phyloP scores from a whole-genome alignment of 2,329 filamentous ascomycete species.

The Botryotinia globosa region DNA sequence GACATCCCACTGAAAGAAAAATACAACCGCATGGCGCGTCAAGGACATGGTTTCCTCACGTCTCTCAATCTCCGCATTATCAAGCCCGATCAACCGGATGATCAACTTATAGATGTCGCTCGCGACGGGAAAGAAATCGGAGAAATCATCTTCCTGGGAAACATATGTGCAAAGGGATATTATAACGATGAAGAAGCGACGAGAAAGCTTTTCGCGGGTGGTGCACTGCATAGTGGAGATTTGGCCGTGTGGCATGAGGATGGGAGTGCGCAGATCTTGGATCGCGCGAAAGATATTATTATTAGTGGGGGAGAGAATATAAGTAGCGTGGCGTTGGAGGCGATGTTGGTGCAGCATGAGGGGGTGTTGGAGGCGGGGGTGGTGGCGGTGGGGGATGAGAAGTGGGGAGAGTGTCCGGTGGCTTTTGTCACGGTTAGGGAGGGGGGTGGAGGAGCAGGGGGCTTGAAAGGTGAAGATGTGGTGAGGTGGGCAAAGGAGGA shows the following conservation, averaged over 20 bases:
- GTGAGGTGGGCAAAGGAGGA: constrained; percentile 80
- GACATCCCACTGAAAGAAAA: constrained; percentile 68
- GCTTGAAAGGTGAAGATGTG: constrained; percentile 63
- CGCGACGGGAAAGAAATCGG: constrained; percentile 73
- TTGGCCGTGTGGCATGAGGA: constrained; percentile 91
- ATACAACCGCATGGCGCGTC: constrained; percentile 86
- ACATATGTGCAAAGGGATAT: constrained; percentile 89
- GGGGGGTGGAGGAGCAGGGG: constrained; percentile 50
- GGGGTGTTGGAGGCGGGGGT: constrained; percentile 89
- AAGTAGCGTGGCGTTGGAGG: constrained; percentile 86
- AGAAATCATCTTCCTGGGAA: constrained; percentile 83
- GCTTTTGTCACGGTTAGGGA: constrained; percentile 82
- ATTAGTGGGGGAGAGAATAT: constrained; percentile 98
- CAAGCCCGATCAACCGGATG: constrained; percentile 70
- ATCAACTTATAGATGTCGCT: constrained; percentile 63
- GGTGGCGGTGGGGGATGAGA: constrained; percentile 79
- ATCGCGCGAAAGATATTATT: constrained; percentile 96
- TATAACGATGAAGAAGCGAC: constrained; percentile 88
- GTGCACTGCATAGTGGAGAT: constrained; percentile 85
- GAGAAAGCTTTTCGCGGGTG: constrained; percentile 80
- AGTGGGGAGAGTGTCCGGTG: constrained; percentile 96
- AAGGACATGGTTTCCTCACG: constrained; percentile 88
- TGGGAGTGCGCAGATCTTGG: constrained; percentile 85
- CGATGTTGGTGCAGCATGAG: constrained; percentile 83
- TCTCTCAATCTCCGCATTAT: constrained; percentile 78